Base-by-base conservation (phyloP, 1,284 basidiomycete species). In the Trichosporon ovoides region DNA sequence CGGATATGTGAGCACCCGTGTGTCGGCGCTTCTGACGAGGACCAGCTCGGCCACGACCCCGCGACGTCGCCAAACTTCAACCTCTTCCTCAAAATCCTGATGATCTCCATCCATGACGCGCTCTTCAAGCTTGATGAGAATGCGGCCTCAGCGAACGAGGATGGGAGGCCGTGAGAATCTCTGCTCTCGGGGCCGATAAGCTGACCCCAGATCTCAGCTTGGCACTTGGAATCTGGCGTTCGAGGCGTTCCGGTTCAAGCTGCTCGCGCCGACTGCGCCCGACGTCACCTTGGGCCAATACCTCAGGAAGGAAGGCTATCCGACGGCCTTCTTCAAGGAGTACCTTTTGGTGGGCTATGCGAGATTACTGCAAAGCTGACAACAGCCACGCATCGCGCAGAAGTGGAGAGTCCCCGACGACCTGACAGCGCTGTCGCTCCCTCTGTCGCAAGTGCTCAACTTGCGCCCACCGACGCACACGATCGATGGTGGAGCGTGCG, bases 21-120 rank as follows among this genome's bases (percentile, higher is more conserved):
- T 28, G 18, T 20, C 12, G 28, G 19, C 24, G 20, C 19, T 12
- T 14, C 43, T 48, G 43, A 48, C 43, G 28, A 22, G 28, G 43
- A 48, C 28, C 64, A 87, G 85, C 85, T 88, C 65, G 88, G 89
- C 14, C 84, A 87, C 75, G 90, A 91, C 69, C 84, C 86, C 0
- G 80, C 80, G 38, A 89, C 87, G 0, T 90, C 90, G 66, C 90
- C 89, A 12, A 91, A 91, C 74, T 89, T 91, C 67, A 79, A 88
- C 38, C 82, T 83, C 34, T 89, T 90, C 71, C 80, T 90, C 49
- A 72, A 79, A n/a, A 70, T 80, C 31, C 79, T 84, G 67, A 70
- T 79, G 3, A 80, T 89, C 31, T 77, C 77, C 2, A 57, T 63
- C 14, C 81, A 48, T 22, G 28, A 22, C 24, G 16, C 43, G 43